Percentiles rank a stretch among this genome's conserved stretches.
phyloP scores from a whole-genome alignment of 805 yeast species.

The Pichia heedii region DNA sequence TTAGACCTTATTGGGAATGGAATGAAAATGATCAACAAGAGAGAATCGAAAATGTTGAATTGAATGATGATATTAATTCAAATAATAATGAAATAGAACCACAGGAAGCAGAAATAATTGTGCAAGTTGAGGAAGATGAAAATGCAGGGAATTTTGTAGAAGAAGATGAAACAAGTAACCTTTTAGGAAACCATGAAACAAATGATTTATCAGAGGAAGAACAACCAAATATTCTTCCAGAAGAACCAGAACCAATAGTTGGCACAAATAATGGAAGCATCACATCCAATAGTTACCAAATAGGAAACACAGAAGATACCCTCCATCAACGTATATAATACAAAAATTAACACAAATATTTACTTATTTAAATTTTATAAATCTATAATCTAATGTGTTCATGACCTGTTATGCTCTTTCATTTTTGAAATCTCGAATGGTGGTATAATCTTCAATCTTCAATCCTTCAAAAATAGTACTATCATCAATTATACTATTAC shows the following conservation, averaged over 20 bases:
- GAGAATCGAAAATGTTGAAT: not conserved
- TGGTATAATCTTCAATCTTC: constrained; percentile 14
- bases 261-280: not conserved
- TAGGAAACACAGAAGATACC: not conserved
- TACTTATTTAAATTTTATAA: not conserved
- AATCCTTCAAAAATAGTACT: constrained; percentile 16
- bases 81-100: not conserved
- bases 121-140: not conserved
- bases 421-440: not conserved
- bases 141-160: too few relatives aligned
- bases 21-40: constrained; percentile 1
- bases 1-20: constrained; percentile 38
- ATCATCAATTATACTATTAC: constrained; percentile 7
- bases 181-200: too few relatives aligned
- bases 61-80: not conserved
- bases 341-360: too few relatives aligned
- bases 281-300: not conserved
- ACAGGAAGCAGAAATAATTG: not conserved
- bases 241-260: not conserved
- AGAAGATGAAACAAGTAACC: not conserved
- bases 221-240: not conserved
- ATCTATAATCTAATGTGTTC: too few relatives aligned
- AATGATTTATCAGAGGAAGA: too few relatives aligned
- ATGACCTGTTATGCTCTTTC: not conserved
- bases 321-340: not conserved